Evolutionary conservation across 495 filamentous ascomycete genomes (phyloP).

Genomic region (Neurospora sp.): DNA sequence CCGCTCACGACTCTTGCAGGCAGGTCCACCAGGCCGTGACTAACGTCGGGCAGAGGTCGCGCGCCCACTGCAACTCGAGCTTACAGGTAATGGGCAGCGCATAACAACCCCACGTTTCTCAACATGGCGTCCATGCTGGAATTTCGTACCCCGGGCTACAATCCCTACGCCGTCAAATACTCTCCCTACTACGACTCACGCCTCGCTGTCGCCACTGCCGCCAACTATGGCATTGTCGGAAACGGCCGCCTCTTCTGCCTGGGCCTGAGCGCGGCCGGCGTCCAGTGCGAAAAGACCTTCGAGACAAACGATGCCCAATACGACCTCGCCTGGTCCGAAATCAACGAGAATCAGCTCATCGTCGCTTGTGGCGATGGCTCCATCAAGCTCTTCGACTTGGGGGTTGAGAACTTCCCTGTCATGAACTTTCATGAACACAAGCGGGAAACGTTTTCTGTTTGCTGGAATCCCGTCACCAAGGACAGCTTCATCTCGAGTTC

Average conservation of each 20-base stretch:
- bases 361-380: slow-evolving; percentile 83
- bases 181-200: slow-evolving; percentile 95
- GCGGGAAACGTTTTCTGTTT: slow-evolving; percentile 80
- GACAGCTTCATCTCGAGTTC: slow-evolving; percentile 77
- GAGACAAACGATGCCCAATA: slow-evolving; percentile 96
- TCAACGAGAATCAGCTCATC: slow-evolving; percentile 86
- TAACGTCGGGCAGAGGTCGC: not conserved
- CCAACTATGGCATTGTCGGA: slow-evolving; percentile 94
- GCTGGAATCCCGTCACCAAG: slow-evolving; percentile 89
- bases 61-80: not conserved
- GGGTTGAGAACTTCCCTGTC: slow-evolving; percentile 67
- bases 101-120: not conserved
- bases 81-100: slow-evolving; percentile 1
- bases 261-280: slow-evolving; percentile 67
- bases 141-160: slow-evolving; percentile 84
- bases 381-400: slow-evolving; percentile 86
- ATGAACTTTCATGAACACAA: slow-evolving; percentile 85
- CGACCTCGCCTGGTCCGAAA: slow-evolving; percentile 87
- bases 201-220: slow-evolving; percentile 72
- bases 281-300: slow-evolving; percentile 78
- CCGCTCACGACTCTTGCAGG: not conserved
- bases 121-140: slow-evolving; percentile 65
- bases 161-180: slow-evolving; percentile 92
- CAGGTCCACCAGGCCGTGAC: not conserved
- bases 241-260: slow-evolving; percentile 85